Conservation (phyloP, 257 asterid genomes). For the Mentha longifolia region DNA sequence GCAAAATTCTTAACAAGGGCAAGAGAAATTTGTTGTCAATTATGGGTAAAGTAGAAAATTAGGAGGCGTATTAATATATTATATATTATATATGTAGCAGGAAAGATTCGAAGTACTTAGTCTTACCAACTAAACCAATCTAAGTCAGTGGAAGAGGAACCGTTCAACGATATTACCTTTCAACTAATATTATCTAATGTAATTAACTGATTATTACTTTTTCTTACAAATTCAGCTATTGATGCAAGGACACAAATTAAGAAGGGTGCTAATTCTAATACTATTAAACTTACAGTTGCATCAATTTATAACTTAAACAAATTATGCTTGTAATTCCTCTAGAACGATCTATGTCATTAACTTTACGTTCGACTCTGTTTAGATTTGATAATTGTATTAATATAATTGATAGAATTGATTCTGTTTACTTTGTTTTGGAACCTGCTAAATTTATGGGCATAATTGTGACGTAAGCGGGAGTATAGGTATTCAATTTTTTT, state of each 20-base stretch:
- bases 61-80: constrained; percentile 1
- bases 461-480: too few species aligned
- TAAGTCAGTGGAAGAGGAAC: constrained; percentile 57
- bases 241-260: background rate
- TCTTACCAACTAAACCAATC: constrained; percentile 51
- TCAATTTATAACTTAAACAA: too few species aligned
- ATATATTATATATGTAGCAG: background rate
- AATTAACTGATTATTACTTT: background rate
- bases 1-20: background rate
- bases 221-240: background rate
- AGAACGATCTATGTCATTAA: too few species aligned
- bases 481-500: too few species aligned
- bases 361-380: too few species aligned
- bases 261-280: background rate
- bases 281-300: too few species aligned
- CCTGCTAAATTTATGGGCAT: too few species aligned
- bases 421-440: too few species aligned
- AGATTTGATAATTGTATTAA: too few species aligned
- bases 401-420: too few species aligned
- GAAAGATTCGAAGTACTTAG: constrained; percentile 28
- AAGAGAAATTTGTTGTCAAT: background rate
- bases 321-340: too few species aligned
- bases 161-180: constrained; percentile 60
- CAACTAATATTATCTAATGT: background rate
- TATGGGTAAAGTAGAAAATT: background rate